Evolutionary conservation across 768 basidiomycete species (phyloP), one percentile per base, ranked within the genome.

Genomic region (Boletus reticulatus): DNA sequence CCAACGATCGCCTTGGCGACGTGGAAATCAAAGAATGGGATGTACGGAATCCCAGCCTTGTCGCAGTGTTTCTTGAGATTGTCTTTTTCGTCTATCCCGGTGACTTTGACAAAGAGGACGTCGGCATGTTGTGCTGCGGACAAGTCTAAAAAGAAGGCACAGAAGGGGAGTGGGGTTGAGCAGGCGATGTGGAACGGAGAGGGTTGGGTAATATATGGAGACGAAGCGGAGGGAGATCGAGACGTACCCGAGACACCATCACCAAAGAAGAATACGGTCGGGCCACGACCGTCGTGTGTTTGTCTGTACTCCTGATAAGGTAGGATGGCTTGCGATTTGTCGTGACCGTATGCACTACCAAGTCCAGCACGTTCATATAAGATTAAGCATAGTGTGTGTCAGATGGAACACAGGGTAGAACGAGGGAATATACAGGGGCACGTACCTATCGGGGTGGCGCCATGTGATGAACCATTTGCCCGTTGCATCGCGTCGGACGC

Each of bases 191-290:
- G 36, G 14, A 37, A 37, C 16, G 27, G 47, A 20, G n/a, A 14
- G 2, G 9, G 8, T 8, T 8, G 12, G 36, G 20, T 17, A 31
- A 24, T 37, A 27, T 17, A n/a, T 29, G 11, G 13, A 22, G 22
- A 47, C 12, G 9, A 45, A 8, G 5, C 34, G 16, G 27, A 27
- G 16, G 16, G n/a, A 19, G 19, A 46, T 29, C 51, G 47, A 4
- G 42, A 74, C 81, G 41, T 55, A 91, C 93, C 94, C 53, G 92
- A 94, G 48, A 97, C 97, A 34, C 97, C 97, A 69, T 99, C 97
- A 0, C 97, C 97, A 60, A 97, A 95, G 83, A 97, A 99, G 75
- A 99, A 96, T 11, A 96, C 76, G 2, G 82, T 85, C 3, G 97
- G 96, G 7, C 66, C 66, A 16, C 43, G 60, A 17, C 60, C 64